Percentiles rank a stretch among this genome's conserved stretches.
phyloP scores from a whole-genome alignment of 2,329 filamentous ascomycete genomes.

The Lithohypha guttulata region DNA sequence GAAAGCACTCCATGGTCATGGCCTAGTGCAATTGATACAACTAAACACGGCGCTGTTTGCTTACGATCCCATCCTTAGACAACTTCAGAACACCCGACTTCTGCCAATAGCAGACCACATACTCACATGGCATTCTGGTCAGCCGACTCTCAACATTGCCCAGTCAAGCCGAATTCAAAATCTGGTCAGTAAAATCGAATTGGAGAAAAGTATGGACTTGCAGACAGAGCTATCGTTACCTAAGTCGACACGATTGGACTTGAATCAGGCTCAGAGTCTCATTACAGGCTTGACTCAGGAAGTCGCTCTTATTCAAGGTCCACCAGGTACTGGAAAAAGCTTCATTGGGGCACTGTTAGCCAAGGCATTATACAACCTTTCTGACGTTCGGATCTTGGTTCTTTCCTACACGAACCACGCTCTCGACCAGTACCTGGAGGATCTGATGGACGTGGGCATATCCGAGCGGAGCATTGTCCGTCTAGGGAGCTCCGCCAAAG shows the following conservation, averaged over 20 bases:
- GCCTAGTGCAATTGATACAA: background rate
- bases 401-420: constrained; percentile 49
- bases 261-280: constrained; percentile 48
- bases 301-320: constrained; percentile 58
- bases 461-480: background rate
- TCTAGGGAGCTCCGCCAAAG: constrained; percentile 1
- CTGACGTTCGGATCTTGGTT: constrained; percentile 47
- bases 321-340: constrained; percentile 65
- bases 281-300: constrained; percentile 41
- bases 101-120: constrained; percentile 46
- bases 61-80: constrained; percentile 53
- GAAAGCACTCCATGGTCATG: constrained; percentile 3
- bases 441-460: constrained; percentile 36
- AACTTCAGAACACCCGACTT: constrained; percentile 45
- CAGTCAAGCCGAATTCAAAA: background rate
- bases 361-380: constrained; percentile 43
- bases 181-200: background rate
- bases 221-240: background rate
- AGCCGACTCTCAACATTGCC: background rate
- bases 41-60: constrained; percentile 56
- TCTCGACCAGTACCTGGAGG: constrained; percentile 49
- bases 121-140: constrained; percentile 27
- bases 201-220: background rate
- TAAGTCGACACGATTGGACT: constrained; percentile 30
- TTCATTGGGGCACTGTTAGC: constrained; percentile 58